Evolutionary conservation across 306 rosid genomes (phyloP).

Genomic region (Cyclanthera cordifolia): DNA sequence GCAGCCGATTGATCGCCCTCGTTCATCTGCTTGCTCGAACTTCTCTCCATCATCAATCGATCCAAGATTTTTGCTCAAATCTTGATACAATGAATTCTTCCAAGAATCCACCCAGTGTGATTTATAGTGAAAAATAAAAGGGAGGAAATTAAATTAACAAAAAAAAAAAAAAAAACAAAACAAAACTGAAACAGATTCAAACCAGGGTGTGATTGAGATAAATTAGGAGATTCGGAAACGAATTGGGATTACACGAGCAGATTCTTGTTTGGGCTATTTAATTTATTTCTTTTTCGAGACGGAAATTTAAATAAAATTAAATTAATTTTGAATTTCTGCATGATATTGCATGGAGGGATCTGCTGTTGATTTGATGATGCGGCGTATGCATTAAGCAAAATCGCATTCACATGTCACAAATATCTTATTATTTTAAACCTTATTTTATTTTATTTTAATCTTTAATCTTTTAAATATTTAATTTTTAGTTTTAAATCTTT

Average conservation of each 20-base stretch:
- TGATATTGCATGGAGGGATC: neutral
- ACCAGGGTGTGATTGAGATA: neutral
- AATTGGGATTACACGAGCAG: neutral
- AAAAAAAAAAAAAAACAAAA: too few relatives aligned
- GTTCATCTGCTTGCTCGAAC: neutral
- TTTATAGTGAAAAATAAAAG: neutral
- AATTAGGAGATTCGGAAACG: neutral
- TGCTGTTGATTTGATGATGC: neutral
- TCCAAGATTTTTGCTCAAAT: neutral
- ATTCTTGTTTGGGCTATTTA: neutral
- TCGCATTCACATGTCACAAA: too few relatives aligned
- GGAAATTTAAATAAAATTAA: neutral
- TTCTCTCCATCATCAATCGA: slow-evolving; percentile 18
- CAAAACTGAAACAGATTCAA: neutral
- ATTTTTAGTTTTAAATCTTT: too few relatives aligned
- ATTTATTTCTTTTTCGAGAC: neutral
- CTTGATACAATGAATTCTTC: neutral
- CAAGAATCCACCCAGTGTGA: neutral
- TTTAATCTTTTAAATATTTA: too few relatives aligned
- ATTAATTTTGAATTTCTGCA: neutral
- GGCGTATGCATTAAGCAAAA: neutral
- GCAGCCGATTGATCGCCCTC: neutral
- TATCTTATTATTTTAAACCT: too few relatives aligned
- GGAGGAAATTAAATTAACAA: too few relatives aligned
- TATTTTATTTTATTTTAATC: too few relatives aligned